phyloP scores from a whole-genome alignment of 2,329 filamentous ascomycete species.

The Fusarium nodosum region DNA sequence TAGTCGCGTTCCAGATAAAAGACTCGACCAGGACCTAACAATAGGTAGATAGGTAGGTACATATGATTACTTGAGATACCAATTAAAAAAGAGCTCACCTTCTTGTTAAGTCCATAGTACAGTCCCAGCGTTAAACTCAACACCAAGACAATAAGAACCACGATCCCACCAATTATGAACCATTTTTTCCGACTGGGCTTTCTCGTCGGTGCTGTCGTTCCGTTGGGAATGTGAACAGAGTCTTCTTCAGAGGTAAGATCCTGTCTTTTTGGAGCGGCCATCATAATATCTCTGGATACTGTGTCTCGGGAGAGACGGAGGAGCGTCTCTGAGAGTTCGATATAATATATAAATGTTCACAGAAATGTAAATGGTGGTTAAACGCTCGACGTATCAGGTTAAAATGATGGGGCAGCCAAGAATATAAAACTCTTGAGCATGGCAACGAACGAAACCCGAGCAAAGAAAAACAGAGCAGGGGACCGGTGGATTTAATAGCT shows the following conservation, averaged over 20 bases:
- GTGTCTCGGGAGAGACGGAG: slow-evolving; percentile 5
- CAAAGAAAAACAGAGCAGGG: slow-evolving; percentile 1
- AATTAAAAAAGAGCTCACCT: slow-evolving; percentile 30
- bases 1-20: slow-evolving; percentile 8
- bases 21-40: not conserved
- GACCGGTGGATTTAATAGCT: not conserved
- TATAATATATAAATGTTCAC: not conserved
- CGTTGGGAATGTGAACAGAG: slow-evolving; percentile 8
- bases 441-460: not conserved
- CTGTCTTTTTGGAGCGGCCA: slow-evolving; percentile 17
- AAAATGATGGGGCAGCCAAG: not conserved
- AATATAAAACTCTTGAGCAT: slow-evolving; percentile 1
- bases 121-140: slow-evolving; percentile 40
- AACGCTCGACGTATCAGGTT: not conserved
- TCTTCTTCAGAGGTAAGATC: slow-evolving; percentile 24
- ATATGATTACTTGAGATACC: not conserved
- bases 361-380: not conserved
- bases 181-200: slow-evolving; percentile 29
- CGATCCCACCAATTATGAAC: slow-evolving; percentile 22
- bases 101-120: slow-evolving; percentile 40
- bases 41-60: not conserved
- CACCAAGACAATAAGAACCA: slow-evolving; percentile 22
- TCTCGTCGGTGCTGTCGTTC: slow-evolving; percentile 1
- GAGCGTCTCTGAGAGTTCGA: slow-evolving; percentile 16
- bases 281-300: slow-evolving; percentile 15